Evolutionary conservation across 1,284 basidiomycete genomes (phyloP).

Genomic region (Apiotrichum brassicae): DNA sequence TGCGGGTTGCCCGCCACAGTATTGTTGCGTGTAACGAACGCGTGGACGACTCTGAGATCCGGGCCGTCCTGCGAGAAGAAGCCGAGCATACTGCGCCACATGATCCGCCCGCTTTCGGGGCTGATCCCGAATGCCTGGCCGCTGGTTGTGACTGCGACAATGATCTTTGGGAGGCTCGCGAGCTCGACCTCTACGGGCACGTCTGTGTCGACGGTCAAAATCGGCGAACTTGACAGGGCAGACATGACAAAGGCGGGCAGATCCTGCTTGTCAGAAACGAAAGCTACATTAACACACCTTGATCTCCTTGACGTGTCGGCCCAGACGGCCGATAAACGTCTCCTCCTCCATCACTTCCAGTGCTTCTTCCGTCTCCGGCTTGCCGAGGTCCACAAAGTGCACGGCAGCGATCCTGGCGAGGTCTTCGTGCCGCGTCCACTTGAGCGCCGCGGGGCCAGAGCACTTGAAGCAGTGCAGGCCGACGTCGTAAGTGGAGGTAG

Average conservation of each 20-base stretch:
- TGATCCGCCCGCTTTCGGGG: slow-evolving; percentile 62
- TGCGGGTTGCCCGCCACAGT: slow-evolving; percentile 35
- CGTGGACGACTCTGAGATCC: slow-evolving; percentile 31
- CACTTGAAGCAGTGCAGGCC: slow-evolving; percentile 33
- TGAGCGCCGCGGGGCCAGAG: slow-evolving; percentile 9
- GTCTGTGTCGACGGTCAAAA: background rate
- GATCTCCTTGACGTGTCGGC: slow-evolving; percentile 59
- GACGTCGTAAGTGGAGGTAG: slow-evolving; percentile 64
- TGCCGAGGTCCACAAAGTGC: slow-evolving; percentile 72
- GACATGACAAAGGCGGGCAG: slow-evolving; percentile 61
- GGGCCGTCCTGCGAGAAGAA: slow-evolving; percentile 24
- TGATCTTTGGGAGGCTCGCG: slow-evolving; percentile 71
- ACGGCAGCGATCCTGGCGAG: slow-evolving; percentile 61
- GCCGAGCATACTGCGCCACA: slow-evolving; percentile 64
- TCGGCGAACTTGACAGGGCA: background rate
- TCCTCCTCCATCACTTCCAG: slow-evolving; percentile 52
- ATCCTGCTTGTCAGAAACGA: slow-evolving; percentile 50
- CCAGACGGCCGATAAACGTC: slow-evolving; percentile 55
- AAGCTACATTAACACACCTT: slow-evolving; percentile 50
- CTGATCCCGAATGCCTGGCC: slow-evolving; percentile 82
- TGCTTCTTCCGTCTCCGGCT: slow-evolving; percentile 53
- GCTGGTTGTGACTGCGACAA: slow-evolving; percentile 63
- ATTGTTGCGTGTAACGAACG: slow-evolving; percentile 34
- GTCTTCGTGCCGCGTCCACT: slow-evolving; percentile 80
- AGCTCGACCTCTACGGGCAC: slow-evolving; percentile 56